Evolutionary conservation across 2,329 filamentous ascomycete genomes (phyloP).

Genomic region (Fusarium citri): DNA sequence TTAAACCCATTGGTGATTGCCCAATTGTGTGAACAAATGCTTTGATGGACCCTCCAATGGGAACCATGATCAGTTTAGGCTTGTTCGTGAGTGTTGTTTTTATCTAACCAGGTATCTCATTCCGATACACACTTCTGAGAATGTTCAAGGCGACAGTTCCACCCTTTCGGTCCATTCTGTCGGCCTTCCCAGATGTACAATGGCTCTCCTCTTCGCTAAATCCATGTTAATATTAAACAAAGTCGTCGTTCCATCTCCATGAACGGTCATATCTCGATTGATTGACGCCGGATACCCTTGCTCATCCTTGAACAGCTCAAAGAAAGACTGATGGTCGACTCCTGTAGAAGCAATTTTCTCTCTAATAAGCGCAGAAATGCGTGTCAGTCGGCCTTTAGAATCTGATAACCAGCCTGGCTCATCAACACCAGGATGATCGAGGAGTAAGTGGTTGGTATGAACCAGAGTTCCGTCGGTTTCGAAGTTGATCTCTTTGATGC

Average conservation of each 20-base stretch:
- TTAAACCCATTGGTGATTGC: no score
- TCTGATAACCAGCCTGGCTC: conserved; percentile 35
- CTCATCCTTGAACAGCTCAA: conserved; percentile 39
- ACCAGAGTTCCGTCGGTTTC: conserved; percentile 13
- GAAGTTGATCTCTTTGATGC: conserved; percentile 22
- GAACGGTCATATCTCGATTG: conserved; percentile 19
- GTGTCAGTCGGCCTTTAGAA: conserved; percentile 14
- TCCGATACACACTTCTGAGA: not conserved
- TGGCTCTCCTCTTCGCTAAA: conserved; percentile 3
- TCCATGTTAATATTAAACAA: conserved; percentile 42
- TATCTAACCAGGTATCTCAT: no score
- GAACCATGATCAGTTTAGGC: no score
- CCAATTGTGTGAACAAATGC: no score
- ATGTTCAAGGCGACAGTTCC: conserved; percentile 1
- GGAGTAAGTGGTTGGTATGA: conserved; percentile 39
- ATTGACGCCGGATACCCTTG: conserved; percentile 34
- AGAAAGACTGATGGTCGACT: conserved; percentile 3
- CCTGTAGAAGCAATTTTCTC: not conserved
- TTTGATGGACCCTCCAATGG: no score
- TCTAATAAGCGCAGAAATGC: conserved; percentile 17
- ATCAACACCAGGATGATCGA: conserved; percentile 27
- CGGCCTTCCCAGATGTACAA: conserved; percentile 25
- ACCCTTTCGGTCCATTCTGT: conserved; percentile 19
- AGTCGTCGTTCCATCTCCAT: conserved; percentile 12
- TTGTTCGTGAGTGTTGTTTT: no score